phyloP scores from a whole-genome alignment of 192 early-diverging fungal genomes.

The Chytriomyces confervae region DNA sequence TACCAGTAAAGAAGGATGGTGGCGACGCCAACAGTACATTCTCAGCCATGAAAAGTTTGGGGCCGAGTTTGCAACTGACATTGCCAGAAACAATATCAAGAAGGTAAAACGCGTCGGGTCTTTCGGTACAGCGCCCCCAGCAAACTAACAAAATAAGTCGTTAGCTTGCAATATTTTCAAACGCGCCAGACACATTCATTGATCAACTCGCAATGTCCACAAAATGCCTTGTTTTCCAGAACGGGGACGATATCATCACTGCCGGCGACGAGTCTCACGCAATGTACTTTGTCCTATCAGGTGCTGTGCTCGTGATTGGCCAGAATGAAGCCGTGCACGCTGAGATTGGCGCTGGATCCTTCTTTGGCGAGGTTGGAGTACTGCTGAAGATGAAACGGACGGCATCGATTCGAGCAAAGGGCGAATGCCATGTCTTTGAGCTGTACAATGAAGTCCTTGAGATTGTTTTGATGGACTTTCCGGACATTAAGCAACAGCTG shows the following conservation, averaged over 20 bases:
- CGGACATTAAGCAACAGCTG: conserved; percentile 46
- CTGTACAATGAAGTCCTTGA: conserved; percentile 42
- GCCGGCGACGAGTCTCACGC: conserved; percentile 44
- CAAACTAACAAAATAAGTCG: background rate
- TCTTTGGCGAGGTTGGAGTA: conserved; percentile 61
- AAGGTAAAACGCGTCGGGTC: conserved; percentile 32
- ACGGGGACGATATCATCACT: conserved; percentile 40
- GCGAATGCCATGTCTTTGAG: conserved; percentile 50
- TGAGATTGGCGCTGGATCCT: conserved; percentile 45
- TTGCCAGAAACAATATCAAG: conserved; percentile 44
- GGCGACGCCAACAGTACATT: conserved; percentile 26
- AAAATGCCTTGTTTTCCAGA: conserved; percentile 33
- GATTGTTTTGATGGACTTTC: conserved; percentile 39
- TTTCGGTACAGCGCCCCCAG: background rate
- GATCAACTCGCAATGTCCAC: conserved; percentile 43
- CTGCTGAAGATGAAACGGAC: conserved; percentile 52
- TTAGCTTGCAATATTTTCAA: conserved; percentile 46
- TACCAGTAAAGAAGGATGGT: conserved; percentile 23
- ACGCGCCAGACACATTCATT: conserved; percentile 41
- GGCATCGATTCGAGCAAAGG: conserved; percentile 50
- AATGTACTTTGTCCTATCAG: conserved; percentile 52
- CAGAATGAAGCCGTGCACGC: conserved; percentile 44
- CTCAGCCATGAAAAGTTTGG: conserved; percentile 41
- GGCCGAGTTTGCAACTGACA: conserved; percentile 47
- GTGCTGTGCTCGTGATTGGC: conserved; percentile 48